Evolutionary conservation across 345 rosid genomes (phyloP).

Genomic region (Anacardium occidentale): DNA sequence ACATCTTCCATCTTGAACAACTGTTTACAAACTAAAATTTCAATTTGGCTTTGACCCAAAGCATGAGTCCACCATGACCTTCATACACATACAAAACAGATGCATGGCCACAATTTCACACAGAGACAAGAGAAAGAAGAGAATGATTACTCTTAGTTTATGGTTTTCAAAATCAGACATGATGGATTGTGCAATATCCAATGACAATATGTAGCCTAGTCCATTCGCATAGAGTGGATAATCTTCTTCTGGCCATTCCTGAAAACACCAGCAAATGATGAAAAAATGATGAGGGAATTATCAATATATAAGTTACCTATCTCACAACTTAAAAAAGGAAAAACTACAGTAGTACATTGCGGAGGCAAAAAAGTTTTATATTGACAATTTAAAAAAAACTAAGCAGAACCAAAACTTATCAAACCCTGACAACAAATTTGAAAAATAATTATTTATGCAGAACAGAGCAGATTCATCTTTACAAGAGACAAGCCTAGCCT

Average conservation of each 20-base stretch:
- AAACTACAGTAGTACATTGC: background rate
- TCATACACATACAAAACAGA: background rate
- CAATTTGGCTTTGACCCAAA: background rate
- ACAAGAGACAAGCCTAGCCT: background rate
- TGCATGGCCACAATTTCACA: background rate
- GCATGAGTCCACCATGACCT: background rate
- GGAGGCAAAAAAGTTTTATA: background rate
- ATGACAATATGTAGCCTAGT: conserved; percentile 80
- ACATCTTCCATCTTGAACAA: conserved; percentile 98
- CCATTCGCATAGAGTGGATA: conserved; percentile 97
- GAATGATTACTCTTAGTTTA: conserved; percentile 58
- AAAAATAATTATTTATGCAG: background rate
- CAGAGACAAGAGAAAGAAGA: conserved; percentile 3
- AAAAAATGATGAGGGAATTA: conserved; percentile 12
- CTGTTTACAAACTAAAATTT: conserved; percentile 39
- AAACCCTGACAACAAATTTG: background rate
- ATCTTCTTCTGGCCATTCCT: conserved; percentile 98
- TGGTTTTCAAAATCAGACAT: conserved; percentile 77
- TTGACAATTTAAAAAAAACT: background rate
- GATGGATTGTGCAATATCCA: conserved; percentile 71
- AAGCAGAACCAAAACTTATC: background rate
- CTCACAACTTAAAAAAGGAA: background rate
- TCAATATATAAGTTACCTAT: conserved; percentile 8
- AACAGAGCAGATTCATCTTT: background rate
- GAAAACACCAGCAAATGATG: conserved; percentile 23